Percentiles rank a stretch among this genome's conserved stretches.
Evolutionary conservation across 169 alveolate genomes (phyloP).

Genomic region (Perkinsus marinus): DNA sequence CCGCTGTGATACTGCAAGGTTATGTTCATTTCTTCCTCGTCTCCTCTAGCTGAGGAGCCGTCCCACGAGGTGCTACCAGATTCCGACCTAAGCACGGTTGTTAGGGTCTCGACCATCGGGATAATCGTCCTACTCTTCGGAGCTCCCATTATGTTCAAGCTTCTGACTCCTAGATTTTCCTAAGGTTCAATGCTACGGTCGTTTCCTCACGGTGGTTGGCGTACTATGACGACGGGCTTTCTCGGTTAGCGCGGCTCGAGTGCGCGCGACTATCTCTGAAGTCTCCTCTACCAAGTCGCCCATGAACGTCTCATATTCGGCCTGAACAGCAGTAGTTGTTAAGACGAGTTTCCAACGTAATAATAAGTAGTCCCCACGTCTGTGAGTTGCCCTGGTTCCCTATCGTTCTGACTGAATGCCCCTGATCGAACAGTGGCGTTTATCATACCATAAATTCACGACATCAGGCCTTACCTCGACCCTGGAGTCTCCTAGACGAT

Average conservation of each 20-base stretch:
- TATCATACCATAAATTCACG: neutral
- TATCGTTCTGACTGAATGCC: neutral
- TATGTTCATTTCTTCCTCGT: neutral
- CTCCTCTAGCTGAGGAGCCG: neutral
- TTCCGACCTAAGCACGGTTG: neutral
- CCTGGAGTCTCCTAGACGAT: neutral
- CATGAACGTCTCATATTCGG: neutral
- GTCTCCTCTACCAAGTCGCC: neutral
- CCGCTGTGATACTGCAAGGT: neutral
- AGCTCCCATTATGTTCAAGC: no score
- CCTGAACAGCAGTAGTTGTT: neutral
- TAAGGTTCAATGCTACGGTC: neutral
- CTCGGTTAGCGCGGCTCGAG: neutral
- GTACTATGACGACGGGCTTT: neutral
- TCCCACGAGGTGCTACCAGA: neutral
- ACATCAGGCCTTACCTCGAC: neutral
- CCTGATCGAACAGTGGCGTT: neutral
- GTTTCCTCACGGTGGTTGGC: neutral
- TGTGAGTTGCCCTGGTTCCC: neutral
- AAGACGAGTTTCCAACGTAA: neutral
- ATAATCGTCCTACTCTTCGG: no score
- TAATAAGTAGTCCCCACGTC: neutral
- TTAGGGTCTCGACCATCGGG: no score
- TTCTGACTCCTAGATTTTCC: neutral
- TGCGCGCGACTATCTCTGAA: neutral